Conservation (phyloP, 2,329 filamentous ascomycete species). For the Epichloe typhina region DNA sequence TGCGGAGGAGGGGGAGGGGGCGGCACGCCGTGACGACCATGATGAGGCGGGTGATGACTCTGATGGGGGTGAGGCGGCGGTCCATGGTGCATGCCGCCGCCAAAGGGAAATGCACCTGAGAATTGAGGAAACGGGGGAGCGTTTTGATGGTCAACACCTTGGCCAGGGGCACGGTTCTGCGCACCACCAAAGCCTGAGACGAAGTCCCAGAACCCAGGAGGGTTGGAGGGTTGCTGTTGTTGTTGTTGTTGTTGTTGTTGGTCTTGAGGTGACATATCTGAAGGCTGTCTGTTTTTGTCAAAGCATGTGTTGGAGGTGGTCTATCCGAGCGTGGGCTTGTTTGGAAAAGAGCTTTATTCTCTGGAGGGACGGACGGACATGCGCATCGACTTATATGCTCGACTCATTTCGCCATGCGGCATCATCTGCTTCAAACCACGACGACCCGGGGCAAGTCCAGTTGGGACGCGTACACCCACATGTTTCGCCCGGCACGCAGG, state of each 20-base stretch:
- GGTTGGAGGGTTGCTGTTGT: background rate
- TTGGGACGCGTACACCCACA: too few species aligned
- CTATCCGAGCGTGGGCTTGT: too few species aligned
- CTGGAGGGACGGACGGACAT: too few species aligned
- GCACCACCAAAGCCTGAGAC: conserved; percentile 17
- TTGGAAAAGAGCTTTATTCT: too few species aligned
- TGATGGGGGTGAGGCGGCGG: conserved; percentile 2
- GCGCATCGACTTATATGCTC: background rate
- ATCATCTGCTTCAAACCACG: too few species aligned
- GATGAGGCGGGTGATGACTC: background rate
- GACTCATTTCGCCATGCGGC: background rate
- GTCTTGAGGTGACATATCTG: conserved; percentile 13
- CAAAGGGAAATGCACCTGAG: conserved; percentile 23
- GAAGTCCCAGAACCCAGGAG: conserved; percentile 20
- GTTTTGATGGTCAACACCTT: conserved; percentile 25
- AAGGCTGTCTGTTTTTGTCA: background rate
- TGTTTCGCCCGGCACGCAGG: too few species aligned
- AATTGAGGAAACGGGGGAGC: conserved; percentile 11
- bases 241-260: conserved; percentile 2
- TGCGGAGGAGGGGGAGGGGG: too few species aligned
- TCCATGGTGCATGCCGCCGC: conserved; percentile 7
- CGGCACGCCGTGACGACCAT: conserved; percentile 6
- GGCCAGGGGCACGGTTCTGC: conserved; percentile 18
- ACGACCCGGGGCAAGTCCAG: too few species aligned
- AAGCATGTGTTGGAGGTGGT: too few species aligned